phyloP scores from a whole-genome alignment of 1,284 basidiomycete genomes.

The Filobasidium uniguttulatum region DNA sequence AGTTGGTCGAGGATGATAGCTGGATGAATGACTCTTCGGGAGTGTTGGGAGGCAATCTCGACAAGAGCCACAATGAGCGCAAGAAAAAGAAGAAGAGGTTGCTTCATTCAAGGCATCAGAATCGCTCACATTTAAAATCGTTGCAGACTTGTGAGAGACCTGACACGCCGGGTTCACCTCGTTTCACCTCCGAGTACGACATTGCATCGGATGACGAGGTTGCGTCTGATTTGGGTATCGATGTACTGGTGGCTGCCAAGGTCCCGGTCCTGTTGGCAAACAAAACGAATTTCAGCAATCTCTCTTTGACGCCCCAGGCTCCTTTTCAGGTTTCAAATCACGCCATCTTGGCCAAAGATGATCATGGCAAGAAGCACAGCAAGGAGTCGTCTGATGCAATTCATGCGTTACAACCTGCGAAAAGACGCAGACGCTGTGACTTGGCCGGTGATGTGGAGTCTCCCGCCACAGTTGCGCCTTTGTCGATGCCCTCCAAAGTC shows the following conservation, averaged over 20 bases:
- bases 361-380: background rate
- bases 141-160: background rate
- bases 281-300: no score
- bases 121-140: background rate
- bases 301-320: no score
- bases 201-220: no score
- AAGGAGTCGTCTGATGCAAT: background rate
- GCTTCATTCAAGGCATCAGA: background rate
- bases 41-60: background rate
- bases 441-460: background rate
- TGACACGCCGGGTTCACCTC: no score
- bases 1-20: background rate
- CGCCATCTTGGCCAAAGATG: no score
- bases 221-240: background rate
- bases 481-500: background rate
- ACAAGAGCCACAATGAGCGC: background rate
- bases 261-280: no score
- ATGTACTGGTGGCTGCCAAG: background rate
- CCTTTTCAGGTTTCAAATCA: no score
- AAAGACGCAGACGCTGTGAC: background rate
- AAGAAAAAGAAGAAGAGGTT: slow-evolving; percentile 4
- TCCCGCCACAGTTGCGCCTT: background rate
- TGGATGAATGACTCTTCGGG: background rate
- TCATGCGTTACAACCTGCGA: background rate
- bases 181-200: no score